These are phyloP conservation scores for Sclerotinia glacialis DNA, from an alignment of 2,329 filamentous ascomycete species.

Conservation along the genomic window DNA sequence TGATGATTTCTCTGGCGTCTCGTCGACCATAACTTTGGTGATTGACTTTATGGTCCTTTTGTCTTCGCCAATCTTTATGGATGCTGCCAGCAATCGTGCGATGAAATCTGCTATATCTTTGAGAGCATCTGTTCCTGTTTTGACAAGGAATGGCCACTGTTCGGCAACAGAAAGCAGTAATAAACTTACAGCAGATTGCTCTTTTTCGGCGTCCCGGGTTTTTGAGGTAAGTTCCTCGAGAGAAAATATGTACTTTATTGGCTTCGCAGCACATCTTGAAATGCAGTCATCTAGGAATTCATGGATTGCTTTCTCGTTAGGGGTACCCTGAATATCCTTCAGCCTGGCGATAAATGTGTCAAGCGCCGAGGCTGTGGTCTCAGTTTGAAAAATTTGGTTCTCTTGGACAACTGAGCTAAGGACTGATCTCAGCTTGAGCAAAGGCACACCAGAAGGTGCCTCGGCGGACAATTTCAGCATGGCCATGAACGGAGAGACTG, in stretches of 20 bases:
- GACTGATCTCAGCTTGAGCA: constrained; percentile 53
- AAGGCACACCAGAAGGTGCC: constrained; percentile 48
- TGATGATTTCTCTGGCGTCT: constrained; percentile 43
- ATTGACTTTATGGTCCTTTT: constrained; percentile 46
- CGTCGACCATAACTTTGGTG: constrained; percentile 43
- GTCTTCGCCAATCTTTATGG: constrained; percentile 53
- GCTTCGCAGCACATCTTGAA: constrained; percentile 68
- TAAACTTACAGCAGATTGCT: constrained; percentile 54
- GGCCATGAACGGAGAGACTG: constrained; percentile 67
- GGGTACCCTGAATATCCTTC: constrained; percentile 34
- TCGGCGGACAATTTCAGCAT: constrained; percentile 59
- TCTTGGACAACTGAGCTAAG: constrained; percentile 61
- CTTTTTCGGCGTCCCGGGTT: constrained; percentile 36
- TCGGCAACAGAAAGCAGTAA: constrained; percentile 69
- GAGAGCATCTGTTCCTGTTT: constrained; percentile 47
- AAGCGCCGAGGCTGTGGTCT: constrained; percentile 45
- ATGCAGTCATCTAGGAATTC: constrained; percentile 80
- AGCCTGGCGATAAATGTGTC: constrained; percentile 46
- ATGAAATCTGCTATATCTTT: constrained; percentile 56
- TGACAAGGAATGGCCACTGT: constrained; percentile 69
- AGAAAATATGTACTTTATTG: constrained; percentile 79
- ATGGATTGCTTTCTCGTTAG: constrained; percentile 52
- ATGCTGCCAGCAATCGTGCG: constrained; percentile 54
- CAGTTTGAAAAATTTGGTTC: constrained; percentile 60
- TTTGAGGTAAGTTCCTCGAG: constrained; percentile 52